Percentiles rank a stretch among this genome's conserved stretches.
Conservation (phyloP, 305 asterid species). For the Plantago coronopus region DNA sequence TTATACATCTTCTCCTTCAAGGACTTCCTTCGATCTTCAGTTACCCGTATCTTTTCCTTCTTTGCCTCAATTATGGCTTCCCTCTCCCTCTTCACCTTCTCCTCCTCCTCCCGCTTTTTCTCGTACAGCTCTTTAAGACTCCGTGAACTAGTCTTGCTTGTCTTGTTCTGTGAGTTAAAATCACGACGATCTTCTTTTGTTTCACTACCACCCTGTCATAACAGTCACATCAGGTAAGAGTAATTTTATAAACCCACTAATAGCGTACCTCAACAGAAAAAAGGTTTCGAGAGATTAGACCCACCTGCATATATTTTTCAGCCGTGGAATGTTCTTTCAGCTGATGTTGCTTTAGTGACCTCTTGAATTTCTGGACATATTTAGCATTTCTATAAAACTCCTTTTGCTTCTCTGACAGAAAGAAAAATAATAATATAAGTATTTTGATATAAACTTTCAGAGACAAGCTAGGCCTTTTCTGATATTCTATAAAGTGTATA, state of each 20-base stretch:
- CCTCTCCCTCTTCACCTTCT: conserved; percentile 54
- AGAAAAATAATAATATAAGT: conserved; percentile 16
- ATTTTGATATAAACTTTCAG: neutral
- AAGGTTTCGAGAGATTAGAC: neutral
- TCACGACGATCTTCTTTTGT: conserved; percentile 22
- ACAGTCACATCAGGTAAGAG: neutral
- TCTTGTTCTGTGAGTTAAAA: conserved; percentile 28
- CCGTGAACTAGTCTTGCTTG: conserved; percentile 28
- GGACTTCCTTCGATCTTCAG: conserved; percentile 60
- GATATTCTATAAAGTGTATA: neutral
- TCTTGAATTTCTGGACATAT: conserved; percentile 60
- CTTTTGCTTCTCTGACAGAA: conserved; percentile 68
- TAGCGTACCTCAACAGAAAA: neutral
- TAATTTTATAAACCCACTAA: neutral
- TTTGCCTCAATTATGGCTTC: conserved; percentile 52
- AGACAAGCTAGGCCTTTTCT: neutral
- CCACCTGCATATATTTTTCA: conserved; percentile 42
- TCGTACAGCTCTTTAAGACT: conserved; percentile 54
- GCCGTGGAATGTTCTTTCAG: conserved; percentile 22
- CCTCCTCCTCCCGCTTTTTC: conserved; percentile 59
- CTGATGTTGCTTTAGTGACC: conserved; percentile 41
- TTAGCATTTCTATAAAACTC: conserved; percentile 88
- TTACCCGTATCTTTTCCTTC: conserved; percentile 45
- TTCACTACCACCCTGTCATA: conserved; percentile 35
- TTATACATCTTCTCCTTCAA: conserved; percentile 76